These are phyloP conservation scores for Cytospora chrysosperma DNA, from an alignment of 2,329 filamentous ascomycete genomes.

Conservation along the genomic window DNA sequence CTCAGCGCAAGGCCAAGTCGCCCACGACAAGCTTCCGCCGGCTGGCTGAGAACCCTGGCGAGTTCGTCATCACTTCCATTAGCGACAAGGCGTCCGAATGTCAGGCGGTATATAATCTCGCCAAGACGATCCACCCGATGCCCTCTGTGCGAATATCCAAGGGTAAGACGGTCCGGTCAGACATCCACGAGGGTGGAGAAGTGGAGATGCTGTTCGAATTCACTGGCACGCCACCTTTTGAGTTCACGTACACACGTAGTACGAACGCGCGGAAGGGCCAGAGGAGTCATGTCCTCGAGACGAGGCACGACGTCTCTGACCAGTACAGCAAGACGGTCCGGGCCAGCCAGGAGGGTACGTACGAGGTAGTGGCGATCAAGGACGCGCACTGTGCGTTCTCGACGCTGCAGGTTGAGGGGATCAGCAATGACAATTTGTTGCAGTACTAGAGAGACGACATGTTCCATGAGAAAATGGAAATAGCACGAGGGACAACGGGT, in stretches of 20 bases:
- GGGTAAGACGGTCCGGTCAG: slow-evolving; percentile 75
- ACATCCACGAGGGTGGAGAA: slow-evolving; percentile 95
- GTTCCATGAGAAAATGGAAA: neutral
- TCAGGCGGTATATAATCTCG: slow-evolving; percentile 73
- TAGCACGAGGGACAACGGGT: neutral
- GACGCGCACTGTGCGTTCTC: slow-evolving; percentile 90
- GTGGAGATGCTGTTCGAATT: slow-evolving; percentile 95
- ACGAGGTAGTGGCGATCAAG: slow-evolving; percentile 95
- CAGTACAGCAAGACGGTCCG: slow-evolving; percentile 79
- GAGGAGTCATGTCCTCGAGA: slow-evolving; percentile 80
- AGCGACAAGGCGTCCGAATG: slow-evolving; percentile 89
- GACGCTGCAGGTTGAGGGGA: slow-evolving; percentile 59
- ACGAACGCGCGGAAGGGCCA: slow-evolving; percentile 83
- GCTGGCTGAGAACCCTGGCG: slow-evolving; percentile 85
- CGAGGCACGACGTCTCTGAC: slow-evolving; percentile 80
- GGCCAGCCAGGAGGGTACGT: slow-evolving; percentile 91
- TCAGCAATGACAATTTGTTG: slow-evolving; percentile 41
- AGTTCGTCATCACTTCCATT: slow-evolving; percentile 82
- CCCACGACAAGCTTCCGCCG: slow-evolving; percentile 84
- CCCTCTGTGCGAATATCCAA: slow-evolving; percentile 88
- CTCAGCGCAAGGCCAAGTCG: slow-evolving; percentile 74
- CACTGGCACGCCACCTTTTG: slow-evolving; percentile 91
- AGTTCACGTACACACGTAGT: slow-evolving; percentile 94
- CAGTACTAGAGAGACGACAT: slow-evolving; percentile 28
- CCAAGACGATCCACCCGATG: slow-evolving; percentile 85